Conservation (phyloP, 2,329 filamentous ascomycete species). For the Aspergillus floridensis region DNA sequence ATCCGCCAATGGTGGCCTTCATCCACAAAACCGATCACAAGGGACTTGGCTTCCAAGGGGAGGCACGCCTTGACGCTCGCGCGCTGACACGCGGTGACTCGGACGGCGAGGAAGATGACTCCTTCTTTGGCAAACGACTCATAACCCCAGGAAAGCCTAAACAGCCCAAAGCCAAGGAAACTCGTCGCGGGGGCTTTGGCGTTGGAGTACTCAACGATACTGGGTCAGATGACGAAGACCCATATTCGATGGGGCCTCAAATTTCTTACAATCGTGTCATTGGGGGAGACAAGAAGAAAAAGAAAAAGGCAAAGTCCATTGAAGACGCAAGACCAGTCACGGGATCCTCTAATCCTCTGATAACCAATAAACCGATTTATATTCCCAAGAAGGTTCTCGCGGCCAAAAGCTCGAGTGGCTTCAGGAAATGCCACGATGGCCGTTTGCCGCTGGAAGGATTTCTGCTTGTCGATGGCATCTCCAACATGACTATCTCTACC, state of each 20-base stretch:
- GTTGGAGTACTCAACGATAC: slow-evolving; percentile 89
- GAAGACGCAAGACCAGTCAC: slow-evolving; percentile 39
- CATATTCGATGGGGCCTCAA: slow-evolving; percentile 85
- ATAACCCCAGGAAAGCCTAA: slow-evolving; percentile 36
- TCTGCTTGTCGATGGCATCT: slow-evolving; percentile 59
- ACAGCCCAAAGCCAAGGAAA: slow-evolving; percentile 53
- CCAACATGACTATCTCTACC: slow-evolving; percentile 47
- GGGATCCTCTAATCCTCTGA: slow-evolving; percentile 60
- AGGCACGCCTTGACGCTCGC: slow-evolving; percentile 32
- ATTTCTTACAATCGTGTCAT: slow-evolving; percentile 83
- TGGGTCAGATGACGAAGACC: slow-evolving; percentile 91
- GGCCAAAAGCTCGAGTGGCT: slow-evolving; percentile 46
- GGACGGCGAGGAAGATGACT: slow-evolving; percentile 31
- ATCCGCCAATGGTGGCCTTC: slow-evolving; percentile 62
- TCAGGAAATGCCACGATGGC: slow-evolving; percentile 78
- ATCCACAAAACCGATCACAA: slow-evolving; percentile 46
- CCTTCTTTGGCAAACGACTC: slow-evolving; percentile 39
- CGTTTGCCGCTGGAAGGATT: slow-evolving; percentile 78
- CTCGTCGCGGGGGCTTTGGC: slow-evolving; percentile 68
- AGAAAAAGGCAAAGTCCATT: slow-evolving; percentile 52
- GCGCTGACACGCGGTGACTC: slow-evolving; percentile 16
- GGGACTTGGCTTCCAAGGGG: slow-evolving; percentile 47
- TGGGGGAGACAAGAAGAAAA: slow-evolving; percentile 78
- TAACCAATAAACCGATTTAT: slow-evolving; percentile 70
- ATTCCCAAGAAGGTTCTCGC: slow-evolving; percentile 62